Base-by-base conservation (phyloP, 2,329 filamentous ascomycete genomes). In the Colletotrichum falcatum region DNA sequence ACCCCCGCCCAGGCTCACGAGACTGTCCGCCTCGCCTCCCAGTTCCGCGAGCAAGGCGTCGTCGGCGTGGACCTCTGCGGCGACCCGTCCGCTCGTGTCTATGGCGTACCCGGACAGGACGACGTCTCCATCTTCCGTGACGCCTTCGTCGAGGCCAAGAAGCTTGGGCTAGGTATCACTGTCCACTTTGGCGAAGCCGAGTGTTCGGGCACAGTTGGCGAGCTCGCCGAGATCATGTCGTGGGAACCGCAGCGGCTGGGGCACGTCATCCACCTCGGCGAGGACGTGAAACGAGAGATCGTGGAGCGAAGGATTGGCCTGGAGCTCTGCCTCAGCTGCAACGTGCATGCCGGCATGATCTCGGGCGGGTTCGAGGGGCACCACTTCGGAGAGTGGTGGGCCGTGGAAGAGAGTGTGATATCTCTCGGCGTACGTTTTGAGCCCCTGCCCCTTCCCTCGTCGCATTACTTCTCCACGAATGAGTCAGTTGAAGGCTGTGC, bases 11-110 rank as follows among this genome's bases (percentile, higher is more conserved):
- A 92, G 72, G 93, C 93, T 0, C 76, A 83, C n/a, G 83, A 90
- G 70, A 87, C 91, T 4, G 85, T 95, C 30, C 81, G 86, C 23
- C 84, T 96, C 1, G 92, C 92, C 1, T 78, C 87, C 56, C 81
- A 82, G 68, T 88, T 90, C 77, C 81, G 80, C 18, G 73, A 75
- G 46, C 77, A 80, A 5, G 88, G 89, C 23, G 87, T 95, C 5
- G 91, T 95, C 1, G 93, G 90, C 18, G 79, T 96, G 28, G 94
- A 96, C 76, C 86, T 96, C 26, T 95, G 93, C 79, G 94, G 94
- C 23, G 90, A 97, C 76, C 93, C 93, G 0, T 76, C 78, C 8
- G 77, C 76, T 1, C 76, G 77, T 1, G 82, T 86, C 0, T 85
- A 83, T 72, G 90, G 90, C 12, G 86, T 90, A 58, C 82, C 86